These are phyloP conservation scores for Phytophthora idaei DNA, from an alignment of 352 stramenopile species.

Conservation along the genomic window DNA sequence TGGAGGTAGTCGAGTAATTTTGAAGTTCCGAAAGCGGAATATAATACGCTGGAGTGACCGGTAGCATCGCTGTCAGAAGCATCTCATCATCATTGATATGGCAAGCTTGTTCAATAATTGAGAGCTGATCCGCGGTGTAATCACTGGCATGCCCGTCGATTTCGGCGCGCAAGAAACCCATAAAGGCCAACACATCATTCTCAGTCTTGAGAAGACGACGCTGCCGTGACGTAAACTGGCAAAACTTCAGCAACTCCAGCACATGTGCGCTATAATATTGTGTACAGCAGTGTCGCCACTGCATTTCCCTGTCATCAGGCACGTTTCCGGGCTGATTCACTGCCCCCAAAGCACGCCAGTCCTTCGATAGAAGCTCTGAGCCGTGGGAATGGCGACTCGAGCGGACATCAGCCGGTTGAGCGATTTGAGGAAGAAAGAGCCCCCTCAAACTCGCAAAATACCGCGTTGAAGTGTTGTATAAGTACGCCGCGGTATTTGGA, in stretches of 20 bases:
- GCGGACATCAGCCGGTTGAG: constrained; percentile 5
- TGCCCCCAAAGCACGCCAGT: not conserved
- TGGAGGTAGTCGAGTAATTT: not conserved
- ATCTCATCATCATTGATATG: not conserved
- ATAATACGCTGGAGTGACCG: not conserved
- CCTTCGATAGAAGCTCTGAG: not conserved
- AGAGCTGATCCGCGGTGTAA: not conserved
- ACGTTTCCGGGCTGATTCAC: not conserved
- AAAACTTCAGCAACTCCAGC: not conserved
- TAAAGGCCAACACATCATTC: not conserved
- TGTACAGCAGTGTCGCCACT: not conserved
- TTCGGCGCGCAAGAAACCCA: not conserved
- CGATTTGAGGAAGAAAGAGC: too few relatives aligned
- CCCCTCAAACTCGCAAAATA: not conserved
- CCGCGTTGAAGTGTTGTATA: not conserved
- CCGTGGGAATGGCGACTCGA: not conserved
- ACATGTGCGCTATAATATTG: not conserved
- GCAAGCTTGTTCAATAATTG: not conserved
- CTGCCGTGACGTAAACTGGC: not conserved
- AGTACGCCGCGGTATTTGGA: not conserved
- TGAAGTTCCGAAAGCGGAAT: not conserved
- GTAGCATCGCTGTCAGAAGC: not conserved
- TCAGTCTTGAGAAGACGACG: not conserved
- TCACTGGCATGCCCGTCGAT: not conserved
- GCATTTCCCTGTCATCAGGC: not conserved